phyloP scores from a whole-genome alignment of 805 yeast genomes.

The Spathaspora passalidarum region DNA sequence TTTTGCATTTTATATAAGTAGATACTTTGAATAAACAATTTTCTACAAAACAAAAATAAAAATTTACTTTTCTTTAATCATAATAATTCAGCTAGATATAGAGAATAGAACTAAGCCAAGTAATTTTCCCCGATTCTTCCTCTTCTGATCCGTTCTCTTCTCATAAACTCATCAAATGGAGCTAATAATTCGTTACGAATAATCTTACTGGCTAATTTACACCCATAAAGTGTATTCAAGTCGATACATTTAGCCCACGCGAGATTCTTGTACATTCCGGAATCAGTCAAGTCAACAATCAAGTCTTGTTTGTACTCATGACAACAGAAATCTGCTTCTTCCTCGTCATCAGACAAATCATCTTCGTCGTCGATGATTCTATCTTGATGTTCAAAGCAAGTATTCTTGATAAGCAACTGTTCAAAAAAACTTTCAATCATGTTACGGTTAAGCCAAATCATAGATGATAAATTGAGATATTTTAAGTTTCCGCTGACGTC shows the following conservation, averaged over 20 bases:
- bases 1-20: not conserved
- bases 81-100: not conserved
- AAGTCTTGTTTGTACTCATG: slow-evolving; percentile 18
- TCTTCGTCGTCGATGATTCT: slow-evolving; percentile 9
- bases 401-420: slow-evolving; percentile 18
- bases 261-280: slow-evolving; percentile 43
- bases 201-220: slow-evolving; percentile 25
- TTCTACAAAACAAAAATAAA: no score
- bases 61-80: not conserved
- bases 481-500: slow-evolving; percentile 21
- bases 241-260: slow-evolving; percentile 38
- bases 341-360: slow-evolving; percentile 8
- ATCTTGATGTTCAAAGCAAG: slow-evolving; percentile 2
- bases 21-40: not conserved
- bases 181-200: slow-evolving; percentile 28
- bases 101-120: slow-evolving; percentile 13
- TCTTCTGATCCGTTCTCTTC: slow-evolving; percentile 34
- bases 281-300: slow-evolving; percentile 36
- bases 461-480: slow-evolving; percentile 40
- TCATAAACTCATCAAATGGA: slow-evolving; percentile 25
- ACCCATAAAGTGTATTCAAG: slow-evolving; percentile 22
- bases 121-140: slow-evolving; percentile 45
- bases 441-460: slow-evolving; percentile 47
- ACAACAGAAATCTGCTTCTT: not conserved
- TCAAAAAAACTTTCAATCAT: slow-evolving; percentile 33